phyloP scores from a whole-genome alignment of 352 stramenopile species.

The Globisporangium irregulare region DNA sequence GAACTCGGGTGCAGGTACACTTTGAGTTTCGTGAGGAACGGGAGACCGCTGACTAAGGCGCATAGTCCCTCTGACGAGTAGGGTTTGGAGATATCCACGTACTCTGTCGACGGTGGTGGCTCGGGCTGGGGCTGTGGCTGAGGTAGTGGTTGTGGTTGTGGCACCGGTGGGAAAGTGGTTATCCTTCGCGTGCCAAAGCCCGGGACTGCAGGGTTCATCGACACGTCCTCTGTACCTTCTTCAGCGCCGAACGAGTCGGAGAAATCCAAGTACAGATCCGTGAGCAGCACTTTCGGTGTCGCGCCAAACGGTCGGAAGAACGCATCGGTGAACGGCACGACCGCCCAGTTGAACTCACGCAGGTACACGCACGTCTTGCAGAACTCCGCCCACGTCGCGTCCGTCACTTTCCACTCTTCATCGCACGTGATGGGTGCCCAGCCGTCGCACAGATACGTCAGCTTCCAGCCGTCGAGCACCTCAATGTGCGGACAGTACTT shows the following conservation, averaged over 20 bases:
- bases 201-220: background rate
- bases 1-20: conserved; percentile 32
- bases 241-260: conserved; percentile 24
- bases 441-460: conserved; percentile 48
- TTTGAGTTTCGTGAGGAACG: conserved; percentile 32
- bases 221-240: background rate
- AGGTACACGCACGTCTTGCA: conserved; percentile 34
- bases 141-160: background rate
- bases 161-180: background rate
- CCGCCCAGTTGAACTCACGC: conserved; percentile 57
- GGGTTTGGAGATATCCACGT: conserved; percentile 19
- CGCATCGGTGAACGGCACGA: conserved; percentile 45
- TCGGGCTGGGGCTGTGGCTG: conserved; percentile 2
- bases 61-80: conserved; percentile 36
- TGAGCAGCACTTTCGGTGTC: conserved; percentile 36
- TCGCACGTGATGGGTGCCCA: conserved; percentile 44
- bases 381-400: conserved; percentile 40
- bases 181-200: background rate
- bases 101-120: background rate
- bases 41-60: conserved; percentile 28
- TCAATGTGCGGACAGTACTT: conserved; percentile 49
- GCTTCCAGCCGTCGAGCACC: conserved; percentile 53
- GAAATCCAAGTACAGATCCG: conserved; percentile 37
- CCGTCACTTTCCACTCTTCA: conserved; percentile 47
- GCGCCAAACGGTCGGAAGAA: conserved; percentile 49